Conservation (phyloP, 2,329 filamentous ascomycete species). For the Colletotrichum sidae region DNA sequence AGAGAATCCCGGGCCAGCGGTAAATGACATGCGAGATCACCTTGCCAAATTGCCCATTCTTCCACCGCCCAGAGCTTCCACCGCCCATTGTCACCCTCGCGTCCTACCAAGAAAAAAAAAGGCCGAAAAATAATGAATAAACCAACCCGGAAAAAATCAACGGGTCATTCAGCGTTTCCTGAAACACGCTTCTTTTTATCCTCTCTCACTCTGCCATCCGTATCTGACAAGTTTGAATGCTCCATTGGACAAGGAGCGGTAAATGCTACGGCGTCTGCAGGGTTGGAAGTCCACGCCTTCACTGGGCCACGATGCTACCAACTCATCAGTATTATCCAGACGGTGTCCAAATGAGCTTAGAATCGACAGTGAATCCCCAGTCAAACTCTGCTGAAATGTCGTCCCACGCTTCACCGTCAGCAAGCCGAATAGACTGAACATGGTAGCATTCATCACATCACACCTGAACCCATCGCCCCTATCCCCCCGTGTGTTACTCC, state of each 20-base stretch:
- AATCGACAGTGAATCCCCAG: too few species aligned
- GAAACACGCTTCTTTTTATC: not conserved
- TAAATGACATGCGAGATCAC: too few species aligned
- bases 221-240: not conserved
- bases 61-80: too few species aligned
- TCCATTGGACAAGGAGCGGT: not conserved
- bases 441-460: not conserved
- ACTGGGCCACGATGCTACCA: too few species aligned
- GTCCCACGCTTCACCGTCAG: not conserved
- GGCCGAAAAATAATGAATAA: not conserved
- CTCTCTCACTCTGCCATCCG: not conserved
- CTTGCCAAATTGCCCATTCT: too few species aligned
- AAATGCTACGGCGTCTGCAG: too few species aligned
- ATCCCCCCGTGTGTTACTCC: not conserved
- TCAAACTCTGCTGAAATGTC: too few species aligned
- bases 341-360: too few species aligned
- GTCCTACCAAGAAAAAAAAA: not conserved
- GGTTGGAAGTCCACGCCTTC: too few species aligned
- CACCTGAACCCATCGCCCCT: conserved; percentile 1
- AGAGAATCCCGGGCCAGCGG: too few species aligned
- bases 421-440: not conserved
- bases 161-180: not conserved
- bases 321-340: too few species aligned
- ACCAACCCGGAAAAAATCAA: not conserved
- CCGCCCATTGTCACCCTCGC: too few species aligned